A percentile compares a stretch with the other conserved stretches of the same genome.
These are phyloP conservation scores for Didymella lethalis DNA, from an alignment of 2,329 filamentous ascomycete genomes.

Conservation along the genomic window DNA sequence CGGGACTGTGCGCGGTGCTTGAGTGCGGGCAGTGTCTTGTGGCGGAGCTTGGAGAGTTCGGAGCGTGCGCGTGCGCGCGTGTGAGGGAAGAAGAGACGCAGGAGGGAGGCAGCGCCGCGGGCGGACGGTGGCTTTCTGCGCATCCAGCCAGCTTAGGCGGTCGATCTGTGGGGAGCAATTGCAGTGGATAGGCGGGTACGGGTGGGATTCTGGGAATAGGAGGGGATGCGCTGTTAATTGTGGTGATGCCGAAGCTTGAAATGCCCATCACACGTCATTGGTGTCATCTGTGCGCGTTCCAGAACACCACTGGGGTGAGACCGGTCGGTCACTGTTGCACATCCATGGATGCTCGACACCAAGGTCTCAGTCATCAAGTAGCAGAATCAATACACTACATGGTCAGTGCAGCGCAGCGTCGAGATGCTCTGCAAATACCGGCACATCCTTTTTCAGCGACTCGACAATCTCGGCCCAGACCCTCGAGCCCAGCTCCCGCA, in stretches of 20 bases:
- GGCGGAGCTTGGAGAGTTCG: conserved; percentile 72
- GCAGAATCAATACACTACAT: neutral
- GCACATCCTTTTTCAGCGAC: conserved; percentile 43
- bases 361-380: neutral
- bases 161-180: conserved; percentile 15
- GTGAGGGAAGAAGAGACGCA: conserved; percentile 75
- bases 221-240: conserved; percentile 5
- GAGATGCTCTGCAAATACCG: conserved; percentile 19
- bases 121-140: conserved; percentile 41
- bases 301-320: conserved; percentile 2
- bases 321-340: conserved; percentile 4
- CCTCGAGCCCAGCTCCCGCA: conserved; percentile 39
- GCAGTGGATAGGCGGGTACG: neutral
- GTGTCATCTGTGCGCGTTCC: conserved; percentile 16
- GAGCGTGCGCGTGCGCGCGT: conserved; percentile 69
- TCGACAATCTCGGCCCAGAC: conserved; percentile 48
- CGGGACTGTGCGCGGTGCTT: conserved; percentile 76
- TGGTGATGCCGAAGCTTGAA: conserved; percentile 22
- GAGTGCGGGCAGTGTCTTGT: conserved; percentile 76
- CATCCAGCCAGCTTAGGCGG: conserved; percentile 38
- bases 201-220: neutral
- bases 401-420: neutral
- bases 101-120: conserved; percentile 52
- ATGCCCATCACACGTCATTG: conserved; percentile 20
- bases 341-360: neutral